phyloP scores from a whole-genome alignment of 306 rosid species.

The Fragaria vesca region DNA sequence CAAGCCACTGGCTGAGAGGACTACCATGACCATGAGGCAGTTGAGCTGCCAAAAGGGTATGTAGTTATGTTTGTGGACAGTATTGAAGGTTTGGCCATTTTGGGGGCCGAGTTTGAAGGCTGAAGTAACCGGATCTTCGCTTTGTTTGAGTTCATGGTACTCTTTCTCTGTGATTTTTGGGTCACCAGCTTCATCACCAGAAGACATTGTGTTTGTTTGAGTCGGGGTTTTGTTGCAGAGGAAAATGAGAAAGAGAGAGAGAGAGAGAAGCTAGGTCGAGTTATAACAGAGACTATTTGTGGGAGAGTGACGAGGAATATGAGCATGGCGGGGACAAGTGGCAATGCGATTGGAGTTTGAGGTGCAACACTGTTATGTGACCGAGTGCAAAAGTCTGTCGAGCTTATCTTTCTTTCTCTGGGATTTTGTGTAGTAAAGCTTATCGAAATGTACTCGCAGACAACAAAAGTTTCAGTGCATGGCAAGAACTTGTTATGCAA shows the following conservation, averaged over 20 bases:
- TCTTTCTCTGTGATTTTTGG: constrained; percentile 42
- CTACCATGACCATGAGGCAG: constrained; percentile 44
- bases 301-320: background rate
- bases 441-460: background rate
- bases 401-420: background rate
- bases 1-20: constrained; percentile 70
- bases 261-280: background rate
- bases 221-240: background rate
- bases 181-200: constrained; percentile 51
- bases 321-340: background rate
- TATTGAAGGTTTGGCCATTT: background rate
- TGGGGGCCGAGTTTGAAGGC: constrained; percentile 11
- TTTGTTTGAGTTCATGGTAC: constrained; percentile 42
- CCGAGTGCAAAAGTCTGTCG: background rate
- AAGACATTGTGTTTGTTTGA: constrained; percentile 37
- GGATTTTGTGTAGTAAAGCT: background rate
- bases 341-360: background rate
- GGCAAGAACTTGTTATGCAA: background rate
- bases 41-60: constrained; percentile 63
- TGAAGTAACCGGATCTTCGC: constrained; percentile 22
- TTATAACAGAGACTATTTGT: background rate
- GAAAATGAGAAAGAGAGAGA: background rate
- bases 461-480: background rate
- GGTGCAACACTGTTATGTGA: background rate
- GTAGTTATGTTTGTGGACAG: constrained; percentile 24